These are phyloP conservation scores for Xerocomellus amylosporus DNA, from an alignment of 768 basidiomycete genomes.

Conservation along the genomic window DNA sequence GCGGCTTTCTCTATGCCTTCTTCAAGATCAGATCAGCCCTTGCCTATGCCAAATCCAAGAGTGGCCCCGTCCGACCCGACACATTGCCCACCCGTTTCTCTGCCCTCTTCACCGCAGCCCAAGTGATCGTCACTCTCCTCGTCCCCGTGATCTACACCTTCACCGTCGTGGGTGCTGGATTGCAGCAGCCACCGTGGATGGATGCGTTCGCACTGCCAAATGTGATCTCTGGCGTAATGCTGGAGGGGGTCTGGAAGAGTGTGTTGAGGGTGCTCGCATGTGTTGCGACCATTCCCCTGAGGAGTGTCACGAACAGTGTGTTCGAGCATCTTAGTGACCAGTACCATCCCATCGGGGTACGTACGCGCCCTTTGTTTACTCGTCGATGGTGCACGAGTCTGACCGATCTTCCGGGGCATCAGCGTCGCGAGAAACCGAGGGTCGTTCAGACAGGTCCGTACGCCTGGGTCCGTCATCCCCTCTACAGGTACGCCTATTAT, in stretches of 20 bases:
- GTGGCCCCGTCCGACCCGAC: constrained; percentile 6
- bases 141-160: background rate
- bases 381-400: background rate
- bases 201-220: background rate
- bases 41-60: background rate
- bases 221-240: background rate
- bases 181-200: constrained; percentile 11
- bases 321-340: constrained; percentile 7
- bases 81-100: background rate
- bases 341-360: constrained; percentile 10
- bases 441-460: constrained; percentile 16
- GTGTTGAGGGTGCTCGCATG: background rate
- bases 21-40: background rate
- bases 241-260: background rate
- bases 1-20: background rate
- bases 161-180: background rate
- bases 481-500: constrained; percentile 2
- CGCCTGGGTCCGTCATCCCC: constrained; percentile 12
- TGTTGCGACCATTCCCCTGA: background rate
- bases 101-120: background rate
- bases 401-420: background rate
- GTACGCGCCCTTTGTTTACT: background rate
- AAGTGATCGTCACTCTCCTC: background rate
- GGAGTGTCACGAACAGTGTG: background rate
- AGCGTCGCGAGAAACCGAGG: constrained; percentile 12